Percentiles rank a stretch among this genome's conserved stretches.
Conservation (phyloP, 108 stramenopile genomes). For the Schizochytrium sp. region DNA sequence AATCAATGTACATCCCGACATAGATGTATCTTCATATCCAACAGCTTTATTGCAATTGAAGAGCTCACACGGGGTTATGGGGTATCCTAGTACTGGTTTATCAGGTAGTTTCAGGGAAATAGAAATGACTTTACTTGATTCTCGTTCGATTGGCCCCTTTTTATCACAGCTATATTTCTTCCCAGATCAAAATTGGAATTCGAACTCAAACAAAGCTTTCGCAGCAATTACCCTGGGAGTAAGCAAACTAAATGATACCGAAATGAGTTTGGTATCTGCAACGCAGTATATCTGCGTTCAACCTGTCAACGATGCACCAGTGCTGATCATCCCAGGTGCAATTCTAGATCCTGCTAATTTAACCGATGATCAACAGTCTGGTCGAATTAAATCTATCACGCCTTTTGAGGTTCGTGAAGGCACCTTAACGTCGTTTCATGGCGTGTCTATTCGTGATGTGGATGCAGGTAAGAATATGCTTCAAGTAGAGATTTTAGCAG, state of each 20-base stretch:
- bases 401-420: neutral
- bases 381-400: too few relatives aligned
- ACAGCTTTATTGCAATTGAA: neutral
- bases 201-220: neutral
- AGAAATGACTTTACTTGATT: neutral
- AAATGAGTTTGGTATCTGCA: neutral
- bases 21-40: neutral
- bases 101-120: neutral
- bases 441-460: neutral
- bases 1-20: neutral
- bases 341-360: neutral
- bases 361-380: neutral
- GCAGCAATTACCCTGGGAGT: neutral
- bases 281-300: neutral
- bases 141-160: neutral
- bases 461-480: neutral
- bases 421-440: neutral
- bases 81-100: neutral
- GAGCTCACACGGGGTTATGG: neutral
- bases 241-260: neutral
- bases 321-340: neutral
- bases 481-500: neutral
- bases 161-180: neutral
- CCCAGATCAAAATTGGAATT: conserved; percentile 10
- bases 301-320: conserved; percentile 47